A percentile compares a stretch with the other conserved stretches of the same genome.
These are phyloP conservation scores for Aspergillus proliferans DNA, from an alignment of 2,329 filamentous ascomycete species.

Conservation along the genomic window DNA sequence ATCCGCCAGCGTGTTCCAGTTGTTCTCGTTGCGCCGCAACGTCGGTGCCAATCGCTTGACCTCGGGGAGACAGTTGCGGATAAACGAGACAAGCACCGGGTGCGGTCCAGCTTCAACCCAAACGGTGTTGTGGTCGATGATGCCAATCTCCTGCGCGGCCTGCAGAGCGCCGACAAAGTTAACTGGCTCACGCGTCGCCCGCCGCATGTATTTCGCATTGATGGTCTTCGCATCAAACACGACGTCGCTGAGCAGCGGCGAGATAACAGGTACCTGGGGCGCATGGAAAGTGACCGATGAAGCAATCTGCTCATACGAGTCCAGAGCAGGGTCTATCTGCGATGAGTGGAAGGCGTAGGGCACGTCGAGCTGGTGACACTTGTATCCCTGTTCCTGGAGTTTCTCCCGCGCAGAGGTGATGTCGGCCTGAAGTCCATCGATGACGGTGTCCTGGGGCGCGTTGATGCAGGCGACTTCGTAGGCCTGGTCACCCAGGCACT, in stretches of 20 bases:
- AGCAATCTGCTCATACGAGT: slow-evolving; percentile 8
- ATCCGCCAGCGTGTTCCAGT: slow-evolving; percentile 60
- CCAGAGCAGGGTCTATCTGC: slow-evolving; percentile 14
- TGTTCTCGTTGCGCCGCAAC: slow-evolving; percentile 56
- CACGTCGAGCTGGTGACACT: slow-evolving; percentile 57
- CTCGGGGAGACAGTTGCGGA: slow-evolving; percentile 57
- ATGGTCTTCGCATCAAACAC: slow-evolving; percentile 53
- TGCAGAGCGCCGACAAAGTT: slow-evolving; percentile 61
- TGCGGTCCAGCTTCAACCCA: slow-evolving; percentile 73
- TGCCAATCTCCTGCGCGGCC: slow-evolving; percentile 46
- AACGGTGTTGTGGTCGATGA: slow-evolving; percentile 57
- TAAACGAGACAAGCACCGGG: slow-evolving; percentile 62
- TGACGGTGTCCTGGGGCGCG: slow-evolving; percentile 65
- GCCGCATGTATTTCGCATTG: slow-evolving; percentile 57
- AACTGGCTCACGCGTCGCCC: slow-evolving; percentile 62
- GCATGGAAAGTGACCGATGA: slow-evolving; percentile 48
- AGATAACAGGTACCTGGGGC: slow-evolving; percentile 59
- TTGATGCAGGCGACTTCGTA: slow-evolving; percentile 67
- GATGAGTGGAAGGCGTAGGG: slow-evolving; percentile 50
- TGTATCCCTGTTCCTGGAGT: slow-evolving; percentile 50
- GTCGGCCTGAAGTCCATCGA: slow-evolving; percentile 57
- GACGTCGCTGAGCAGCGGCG: slow-evolving; percentile 56
- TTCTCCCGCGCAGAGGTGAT: slow-evolving; percentile 49
- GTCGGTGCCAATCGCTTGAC: slow-evolving; percentile 53
- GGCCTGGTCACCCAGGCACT: slow-evolving; percentile 24